Evolutionary conservation across 768 basidiomycete species (phyloP).

Genomic region (Russula ochroleuca): DNA sequence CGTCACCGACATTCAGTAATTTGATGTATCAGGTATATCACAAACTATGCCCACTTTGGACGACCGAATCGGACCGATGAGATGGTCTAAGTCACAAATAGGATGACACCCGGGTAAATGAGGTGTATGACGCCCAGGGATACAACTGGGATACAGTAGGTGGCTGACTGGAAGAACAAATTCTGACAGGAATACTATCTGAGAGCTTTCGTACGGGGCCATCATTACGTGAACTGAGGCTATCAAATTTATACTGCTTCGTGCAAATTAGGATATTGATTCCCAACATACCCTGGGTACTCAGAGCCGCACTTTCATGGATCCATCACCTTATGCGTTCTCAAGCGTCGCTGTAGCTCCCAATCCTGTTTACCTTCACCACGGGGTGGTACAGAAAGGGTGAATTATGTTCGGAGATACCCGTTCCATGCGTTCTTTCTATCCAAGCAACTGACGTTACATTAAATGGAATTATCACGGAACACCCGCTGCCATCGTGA

Average conservation of each 20-base stretch:
- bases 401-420: not conserved
- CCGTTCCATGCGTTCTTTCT: too few species aligned
- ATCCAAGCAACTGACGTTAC: too few species aligned
- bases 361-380: not conserved
- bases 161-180: not conserved
- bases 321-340: not conserved
- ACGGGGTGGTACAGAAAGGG: too few species aligned
- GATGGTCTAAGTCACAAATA: not conserved
- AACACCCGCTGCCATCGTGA: not conserved
- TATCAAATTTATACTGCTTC: not conserved
- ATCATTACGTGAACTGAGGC: not conserved
- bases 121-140: not conserved
- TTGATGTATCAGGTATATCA: not conserved
- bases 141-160: too few species aligned
- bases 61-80: not conserved
- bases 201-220: too few species aligned
- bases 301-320: not conserved
- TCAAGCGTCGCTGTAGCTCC: not conserved
- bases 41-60: not conserved
- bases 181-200: not conserved
- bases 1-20: not conserved
- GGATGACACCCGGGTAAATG: not conserved
- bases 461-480: not conserved
- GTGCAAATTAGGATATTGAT: not conserved
- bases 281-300: not conserved